These are phyloP conservation scores for Rhizopus sp. DNA, from an alignment of 371 early-diverging fungal genomes.

Conservation along the genomic window DNA sequence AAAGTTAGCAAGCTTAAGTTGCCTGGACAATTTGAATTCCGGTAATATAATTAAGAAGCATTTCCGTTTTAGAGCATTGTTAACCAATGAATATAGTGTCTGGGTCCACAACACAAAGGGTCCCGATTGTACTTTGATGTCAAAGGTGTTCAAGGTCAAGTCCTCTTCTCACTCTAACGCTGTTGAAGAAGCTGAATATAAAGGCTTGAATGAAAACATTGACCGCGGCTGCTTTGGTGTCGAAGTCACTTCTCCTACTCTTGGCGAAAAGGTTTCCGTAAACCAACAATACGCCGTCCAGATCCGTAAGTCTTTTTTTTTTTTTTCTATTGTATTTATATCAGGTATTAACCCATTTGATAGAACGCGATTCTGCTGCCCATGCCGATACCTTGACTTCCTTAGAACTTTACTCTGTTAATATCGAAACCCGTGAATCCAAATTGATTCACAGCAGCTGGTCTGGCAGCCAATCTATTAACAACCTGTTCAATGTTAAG, in stretches of 20 bases:
- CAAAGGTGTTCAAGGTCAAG: slow-evolving; percentile 51
- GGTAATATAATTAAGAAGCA: slow-evolving; percentile 25
- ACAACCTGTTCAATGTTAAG: slow-evolving; percentile 43
- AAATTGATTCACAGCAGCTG: slow-evolving; percentile 38
- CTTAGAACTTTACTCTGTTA: slow-evolving; percentile 41
- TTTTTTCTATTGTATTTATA: background rate
- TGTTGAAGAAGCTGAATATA: slow-evolving; percentile 32
- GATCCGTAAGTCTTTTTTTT: slow-evolving; percentile 26
- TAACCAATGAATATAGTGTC: slow-evolving; percentile 25
- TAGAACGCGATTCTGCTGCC: slow-evolving; percentile 45
- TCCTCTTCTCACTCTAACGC: slow-evolving; percentile 42
- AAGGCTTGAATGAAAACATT: slow-evolving; percentile 31
- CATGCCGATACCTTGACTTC: slow-evolving; percentile 31
- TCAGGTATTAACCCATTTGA: background rate
- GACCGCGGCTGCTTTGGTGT: slow-evolving; percentile 55
- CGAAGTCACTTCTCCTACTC: slow-evolving; percentile 34
- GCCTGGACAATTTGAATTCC: slow-evolving; percentile 52
- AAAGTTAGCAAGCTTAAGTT: slow-evolving; percentile 37
- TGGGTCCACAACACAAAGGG: slow-evolving; percentile 44
- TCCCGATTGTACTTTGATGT: slow-evolving; percentile 55
- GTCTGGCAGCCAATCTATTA: slow-evolving; percentile 28
- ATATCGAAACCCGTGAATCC: slow-evolving; percentile 36
- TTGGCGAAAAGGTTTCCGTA: slow-evolving; percentile 32
- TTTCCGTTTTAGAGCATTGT: slow-evolving; percentile 1
- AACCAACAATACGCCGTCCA: slow-evolving; percentile 29